Conservation (phyloP, 306 rosid genomes). For the Mucuna pruriens region DNA sequence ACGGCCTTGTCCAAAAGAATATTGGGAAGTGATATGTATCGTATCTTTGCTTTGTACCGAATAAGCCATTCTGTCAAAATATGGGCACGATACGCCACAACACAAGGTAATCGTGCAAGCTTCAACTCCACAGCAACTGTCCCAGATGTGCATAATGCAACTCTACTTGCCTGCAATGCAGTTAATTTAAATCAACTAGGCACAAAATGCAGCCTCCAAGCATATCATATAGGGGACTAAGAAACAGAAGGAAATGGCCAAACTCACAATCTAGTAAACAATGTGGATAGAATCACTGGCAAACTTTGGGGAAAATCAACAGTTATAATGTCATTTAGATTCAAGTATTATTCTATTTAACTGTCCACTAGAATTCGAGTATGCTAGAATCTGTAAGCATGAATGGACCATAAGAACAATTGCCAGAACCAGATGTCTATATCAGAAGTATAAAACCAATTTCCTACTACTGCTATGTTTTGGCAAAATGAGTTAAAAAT, state of each 20-base stretch:
- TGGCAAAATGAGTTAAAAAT: not conserved
- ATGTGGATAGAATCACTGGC: not conserved
- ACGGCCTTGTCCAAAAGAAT: conserved; percentile 74
- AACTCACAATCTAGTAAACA: not conserved
- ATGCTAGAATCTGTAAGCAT: conserved; percentile 2
- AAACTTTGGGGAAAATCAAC: not conserved
- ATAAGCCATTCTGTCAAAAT: conserved; percentile 82
- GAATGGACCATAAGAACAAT: not conserved
- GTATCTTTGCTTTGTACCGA: conserved; percentile 67
- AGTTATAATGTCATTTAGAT: conserved; percentile 24
- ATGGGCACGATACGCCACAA: conserved; percentile 87
- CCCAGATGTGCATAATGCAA: conserved; percentile 90
- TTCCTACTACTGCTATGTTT: conserved; percentile 9
- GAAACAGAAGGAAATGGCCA: not conserved
- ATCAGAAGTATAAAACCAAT: not conserved
- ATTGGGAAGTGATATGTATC: conserved; percentile 82
- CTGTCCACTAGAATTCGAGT: not conserved
- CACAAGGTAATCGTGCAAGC: conserved; percentile 85
- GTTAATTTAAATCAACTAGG: conserved; percentile 30
- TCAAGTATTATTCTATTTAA: not conserved
- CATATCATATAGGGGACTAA: not conserved
- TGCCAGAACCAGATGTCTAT: not conserved
- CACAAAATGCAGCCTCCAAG: conserved; percentile 22
- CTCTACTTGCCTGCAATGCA: conserved; percentile 77
- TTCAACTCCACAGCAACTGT: conserved; percentile 84